phyloP scores from a whole-genome alignment of 768 basidiomycete genomes.

The Collybiopsis confluens region DNA sequence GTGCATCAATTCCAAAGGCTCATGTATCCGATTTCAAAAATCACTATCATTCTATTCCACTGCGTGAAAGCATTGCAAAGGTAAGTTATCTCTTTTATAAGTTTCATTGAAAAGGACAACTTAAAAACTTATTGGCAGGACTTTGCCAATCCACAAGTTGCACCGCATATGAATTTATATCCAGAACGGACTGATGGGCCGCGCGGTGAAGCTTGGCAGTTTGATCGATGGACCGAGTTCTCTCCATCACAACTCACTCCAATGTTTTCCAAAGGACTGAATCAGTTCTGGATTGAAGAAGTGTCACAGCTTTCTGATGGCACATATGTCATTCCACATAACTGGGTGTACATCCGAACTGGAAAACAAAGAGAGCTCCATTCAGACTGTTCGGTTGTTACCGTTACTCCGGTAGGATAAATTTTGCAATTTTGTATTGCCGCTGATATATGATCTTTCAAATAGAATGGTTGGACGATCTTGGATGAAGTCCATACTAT shows the following conservation, averaged over 20 bases:
- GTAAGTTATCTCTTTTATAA: not conserved
- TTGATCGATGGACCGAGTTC: constrained; percentile 1
- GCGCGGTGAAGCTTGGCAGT: not conserved
- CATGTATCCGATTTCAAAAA: not conserved
- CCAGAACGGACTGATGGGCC: not conserved
- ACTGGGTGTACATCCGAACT: not conserved
- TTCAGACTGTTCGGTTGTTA: not conserved
- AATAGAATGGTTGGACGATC: not conserved
- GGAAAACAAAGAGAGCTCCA: not conserved
- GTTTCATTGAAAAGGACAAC: too few relatives aligned
- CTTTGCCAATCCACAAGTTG: constrained; percentile 1
- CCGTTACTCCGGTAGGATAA: not conserved
- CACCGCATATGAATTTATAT: not conserved
- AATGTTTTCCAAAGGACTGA: not conserved
- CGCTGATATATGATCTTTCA: not conserved
- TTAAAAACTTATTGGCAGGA: too few relatives aligned
- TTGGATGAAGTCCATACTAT: not conserved
- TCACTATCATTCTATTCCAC: not conserved
- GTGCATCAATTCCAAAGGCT: not conserved
- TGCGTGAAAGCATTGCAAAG: not conserved
- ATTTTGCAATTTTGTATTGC: not conserved
- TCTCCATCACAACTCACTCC: not conserved
- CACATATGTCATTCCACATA: not conserved
- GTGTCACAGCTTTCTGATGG: not conserved
- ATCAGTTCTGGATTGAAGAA: constrained; percentile 5